These are phyloP conservation scores for Plasmodiophora brassicae DNA, from an alignment of 208 protist species.

Conservation along the genomic window DNA sequence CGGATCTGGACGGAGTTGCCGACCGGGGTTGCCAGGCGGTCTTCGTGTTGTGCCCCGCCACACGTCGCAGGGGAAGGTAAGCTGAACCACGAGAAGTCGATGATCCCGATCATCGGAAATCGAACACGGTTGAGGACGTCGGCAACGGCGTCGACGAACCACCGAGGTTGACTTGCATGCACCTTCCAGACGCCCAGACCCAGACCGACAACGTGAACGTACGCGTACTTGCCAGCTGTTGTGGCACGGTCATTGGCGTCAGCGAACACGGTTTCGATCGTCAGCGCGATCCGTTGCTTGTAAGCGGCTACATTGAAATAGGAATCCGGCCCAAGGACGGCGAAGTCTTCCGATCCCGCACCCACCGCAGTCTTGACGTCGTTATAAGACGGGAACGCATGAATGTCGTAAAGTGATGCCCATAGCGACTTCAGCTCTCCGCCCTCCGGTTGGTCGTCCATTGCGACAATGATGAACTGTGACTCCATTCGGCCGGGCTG, in stretches of 20 bases:
- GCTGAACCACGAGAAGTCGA: conserved; percentile 39
- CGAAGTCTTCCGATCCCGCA: neutral
- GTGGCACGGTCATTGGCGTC: neutral
- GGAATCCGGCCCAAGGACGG: neutral
- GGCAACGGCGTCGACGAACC: neutral
- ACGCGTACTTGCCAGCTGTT: neutral
- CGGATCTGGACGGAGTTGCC: neutral
- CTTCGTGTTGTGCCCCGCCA: neutral
- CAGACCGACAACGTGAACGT: neutral
- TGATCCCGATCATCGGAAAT: neutral
- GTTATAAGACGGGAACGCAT: neutral
- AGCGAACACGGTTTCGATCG: neutral
- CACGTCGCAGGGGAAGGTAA: neutral
- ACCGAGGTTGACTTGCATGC: neutral
- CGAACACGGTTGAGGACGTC: neutral
- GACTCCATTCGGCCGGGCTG: conserved; percentile 28
- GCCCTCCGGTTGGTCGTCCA: neutral
- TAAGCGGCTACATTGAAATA: neutral
- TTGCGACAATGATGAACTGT: conserved; percentile 12
- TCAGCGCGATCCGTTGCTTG: neutral
- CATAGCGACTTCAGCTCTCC: too few relatives aligned
- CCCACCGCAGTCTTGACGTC: neutral
- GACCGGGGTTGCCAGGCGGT: neutral
- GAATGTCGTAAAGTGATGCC: neutral
- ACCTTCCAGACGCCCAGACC: neutral